phyloP scores from a whole-genome alignment of 768 basidiomycete species.

The Auriscalpium microsporum region DNA sequence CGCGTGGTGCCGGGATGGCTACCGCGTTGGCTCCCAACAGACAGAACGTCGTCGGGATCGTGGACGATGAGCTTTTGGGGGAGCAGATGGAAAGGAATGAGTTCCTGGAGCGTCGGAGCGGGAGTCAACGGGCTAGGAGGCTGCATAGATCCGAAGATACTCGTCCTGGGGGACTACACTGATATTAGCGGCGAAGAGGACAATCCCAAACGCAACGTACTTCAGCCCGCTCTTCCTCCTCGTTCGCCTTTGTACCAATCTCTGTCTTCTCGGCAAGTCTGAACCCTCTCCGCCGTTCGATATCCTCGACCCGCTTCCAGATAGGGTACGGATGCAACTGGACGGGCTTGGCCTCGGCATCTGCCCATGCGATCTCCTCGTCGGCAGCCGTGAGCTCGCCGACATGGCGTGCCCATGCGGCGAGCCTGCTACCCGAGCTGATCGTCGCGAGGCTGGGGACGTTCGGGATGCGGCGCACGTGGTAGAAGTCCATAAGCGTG shows the following conservation, averaged over 20 bases:
- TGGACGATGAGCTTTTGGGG: constrained; percentile 9
- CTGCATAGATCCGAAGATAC: not conserved
- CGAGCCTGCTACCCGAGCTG: constrained; percentile 30
- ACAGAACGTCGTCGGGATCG: constrained; percentile 6
- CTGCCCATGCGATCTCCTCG: constrained; percentile 27
- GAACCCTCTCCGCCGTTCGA: not conserved
- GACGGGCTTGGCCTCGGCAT: constrained; percentile 28
- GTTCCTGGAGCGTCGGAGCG: not conserved
- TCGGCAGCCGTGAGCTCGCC: constrained; percentile 27
- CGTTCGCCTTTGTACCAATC: not conserved
- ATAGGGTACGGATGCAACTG: constrained; percentile 12
- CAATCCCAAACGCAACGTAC: not conserved
- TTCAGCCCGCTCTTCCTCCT: not conserved
- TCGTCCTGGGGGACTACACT: not conserved
- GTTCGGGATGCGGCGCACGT: constrained; percentile 6
- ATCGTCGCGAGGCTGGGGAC: constrained; percentile 16
- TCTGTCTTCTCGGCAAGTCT: not conserved
- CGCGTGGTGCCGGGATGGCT: too few relatives aligned
- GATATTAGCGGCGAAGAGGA: not conserved
- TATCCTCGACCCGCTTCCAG: not conserved
- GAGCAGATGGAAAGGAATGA: constrained; percentile 5
- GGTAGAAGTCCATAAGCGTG: constrained; percentile 35
- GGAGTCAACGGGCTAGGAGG: not conserved
- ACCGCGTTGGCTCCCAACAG: not conserved
- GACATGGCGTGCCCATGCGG: constrained; percentile 27